Evolutionary conservation across 768 basidiomycete genomes (phyloP).

Genomic region (Boletus reticuloceps): DNA sequence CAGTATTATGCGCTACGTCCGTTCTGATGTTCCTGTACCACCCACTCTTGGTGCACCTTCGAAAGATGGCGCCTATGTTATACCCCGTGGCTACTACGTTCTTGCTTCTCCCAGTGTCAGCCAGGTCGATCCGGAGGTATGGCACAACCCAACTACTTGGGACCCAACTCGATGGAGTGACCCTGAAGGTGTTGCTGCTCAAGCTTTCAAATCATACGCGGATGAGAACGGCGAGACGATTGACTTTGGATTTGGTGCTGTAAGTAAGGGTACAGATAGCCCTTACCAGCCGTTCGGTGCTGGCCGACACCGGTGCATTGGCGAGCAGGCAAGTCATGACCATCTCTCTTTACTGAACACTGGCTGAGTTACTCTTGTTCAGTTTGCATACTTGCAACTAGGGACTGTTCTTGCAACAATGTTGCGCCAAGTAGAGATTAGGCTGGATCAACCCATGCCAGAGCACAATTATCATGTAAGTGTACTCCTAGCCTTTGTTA

Average conservation of each 20-base stretch:
- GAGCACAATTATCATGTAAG: slow-evolving; percentile 88
- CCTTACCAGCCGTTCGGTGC: slow-evolving; percentile 99
- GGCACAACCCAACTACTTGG: slow-evolving; percentile 73
- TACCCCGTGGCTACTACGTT: slow-evolving; percentile 88
- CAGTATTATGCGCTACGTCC: slow-evolving; percentile 91
- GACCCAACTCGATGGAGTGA: slow-evolving; percentile 86
- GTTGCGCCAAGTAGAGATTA: slow-evolving; percentile 73
- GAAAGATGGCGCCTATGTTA: slow-evolving; percentile 71
- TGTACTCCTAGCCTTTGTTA: slow-evolving; percentile 9
- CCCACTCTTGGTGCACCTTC: slow-evolving; percentile 74
- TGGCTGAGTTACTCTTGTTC: slow-evolving; percentile 1
- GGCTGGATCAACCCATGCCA: slow-evolving; percentile 62
- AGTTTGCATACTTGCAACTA: slow-evolving; percentile 96
- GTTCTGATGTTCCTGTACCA: slow-evolving; percentile 81
- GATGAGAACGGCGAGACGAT: slow-evolving; percentile 84
- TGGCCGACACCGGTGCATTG: slow-evolving; percentile 92
- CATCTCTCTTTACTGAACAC: not conserved
- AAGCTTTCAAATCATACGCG: slow-evolving; percentile 71
- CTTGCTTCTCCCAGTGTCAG: slow-evolving; percentile 86
- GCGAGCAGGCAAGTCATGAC: slow-evolving; percentile 62
- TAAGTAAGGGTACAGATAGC: slow-evolving; percentile 94
- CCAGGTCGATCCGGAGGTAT: slow-evolving; percentile 82
- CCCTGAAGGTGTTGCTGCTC: slow-evolving; percentile 74
- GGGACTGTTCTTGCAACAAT: slow-evolving; percentile 79
- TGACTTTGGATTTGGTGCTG: slow-evolving; percentile 94